phyloP scores from a whole-genome alignment of 2,329 filamentous ascomycete genomes.

The Ophiosphaerella korrae region DNA sequence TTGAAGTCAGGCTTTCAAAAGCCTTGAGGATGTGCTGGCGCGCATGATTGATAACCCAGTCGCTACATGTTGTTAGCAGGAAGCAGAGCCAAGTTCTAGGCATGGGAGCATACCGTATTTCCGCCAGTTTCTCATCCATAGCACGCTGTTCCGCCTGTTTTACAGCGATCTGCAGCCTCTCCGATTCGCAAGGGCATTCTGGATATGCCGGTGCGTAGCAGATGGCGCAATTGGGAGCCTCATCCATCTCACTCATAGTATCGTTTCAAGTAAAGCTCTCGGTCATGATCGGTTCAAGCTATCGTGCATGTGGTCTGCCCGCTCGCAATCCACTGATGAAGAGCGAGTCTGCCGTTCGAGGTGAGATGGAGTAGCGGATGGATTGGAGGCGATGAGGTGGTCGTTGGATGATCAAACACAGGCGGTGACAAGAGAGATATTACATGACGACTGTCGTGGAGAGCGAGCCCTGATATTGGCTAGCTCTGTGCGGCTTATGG shows the following conservation, averaged over 20 bases:
- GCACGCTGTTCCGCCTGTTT: slow-evolving; percentile 47
- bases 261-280: slow-evolving; percentile 28
- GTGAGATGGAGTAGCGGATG: slow-evolving; percentile 24
- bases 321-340: too few species aligned
- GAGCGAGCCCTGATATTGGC: slow-evolving; percentile 29
- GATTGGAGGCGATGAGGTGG: slow-evolving; percentile 24
- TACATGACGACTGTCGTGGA: slow-evolving; percentile 43
- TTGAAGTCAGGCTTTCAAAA: slow-evolving; percentile 49
- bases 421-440: slow-evolving; percentile 47
- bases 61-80: slow-evolving; percentile 40
- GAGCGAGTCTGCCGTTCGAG: slow-evolving; percentile 12
- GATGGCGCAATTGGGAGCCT: slow-evolving; percentile 48
- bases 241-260: slow-evolving; percentile 41
- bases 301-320: background rate
- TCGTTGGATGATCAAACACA: slow-evolving; percentile 32
- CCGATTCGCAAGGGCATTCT: slow-evolving; percentile 48
- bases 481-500: slow-evolving; percentile 43
- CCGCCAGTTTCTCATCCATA: slow-evolving; percentile 42
- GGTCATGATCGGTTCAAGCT: slow-evolving; percentile 35
- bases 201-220: slow-evolving; percentile 47
- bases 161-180: slow-evolving; percentile 47
- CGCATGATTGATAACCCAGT: slow-evolving; percentile 55
- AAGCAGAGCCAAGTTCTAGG: background rate
- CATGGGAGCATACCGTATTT: slow-evolving; percentile 37
- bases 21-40: slow-evolving; percentile 52